Percentiles rank a stretch among this genome's conserved stretches.
phyloP scores from a whole-genome alignment of 768 basidiomycete species.

The Leccinum pellstonianum region DNA sequence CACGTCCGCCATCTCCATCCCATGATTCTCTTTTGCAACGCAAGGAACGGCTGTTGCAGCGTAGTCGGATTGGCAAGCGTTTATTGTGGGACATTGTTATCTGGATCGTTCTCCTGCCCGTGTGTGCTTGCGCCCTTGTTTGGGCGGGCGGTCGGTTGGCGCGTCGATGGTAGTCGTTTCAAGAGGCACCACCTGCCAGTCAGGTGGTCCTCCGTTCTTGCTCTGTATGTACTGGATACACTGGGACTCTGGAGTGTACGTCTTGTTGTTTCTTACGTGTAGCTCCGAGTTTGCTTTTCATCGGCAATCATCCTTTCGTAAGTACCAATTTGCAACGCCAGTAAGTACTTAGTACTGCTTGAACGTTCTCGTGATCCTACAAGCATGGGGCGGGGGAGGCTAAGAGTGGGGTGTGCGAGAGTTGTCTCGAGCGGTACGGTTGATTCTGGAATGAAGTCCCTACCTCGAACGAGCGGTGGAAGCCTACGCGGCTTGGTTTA shows the following conservation, averaged over 20 bases:
- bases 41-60: conserved; percentile 85
- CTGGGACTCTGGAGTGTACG: conserved; percentile 8
- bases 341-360: neutral
- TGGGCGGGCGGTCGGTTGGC: conserved; percentile 58
- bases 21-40: conserved; percentile 75
- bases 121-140: conserved; percentile 52
- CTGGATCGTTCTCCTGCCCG: conserved; percentile 67
- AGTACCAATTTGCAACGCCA: neutral
- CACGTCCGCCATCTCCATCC: conserved; percentile 29
- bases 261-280: neutral
- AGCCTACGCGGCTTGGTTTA: too few species aligned
- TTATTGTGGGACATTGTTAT: conserved; percentile 83
- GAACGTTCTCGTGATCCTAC: neutral
- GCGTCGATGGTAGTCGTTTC: conserved; percentile 48
- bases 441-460: too few species aligned
- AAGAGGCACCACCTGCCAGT: conserved; percentile 6
- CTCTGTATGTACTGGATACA: neutral
- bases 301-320: neutral
- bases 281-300: neutral
- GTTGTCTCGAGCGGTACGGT: too few species aligned
- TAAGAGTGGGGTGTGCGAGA: too few species aligned
- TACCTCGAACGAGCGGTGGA: too few species aligned
- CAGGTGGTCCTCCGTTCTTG: neutral
- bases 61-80: conserved; percentile 64
- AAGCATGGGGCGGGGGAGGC: too few species aligned